A percentile compares a stretch with the other conserved stretches of the same genome.
Evolutionary conservation across 257 asterid species (phyloP).

Genomic region (Mitragyna speciosa): DNA sequence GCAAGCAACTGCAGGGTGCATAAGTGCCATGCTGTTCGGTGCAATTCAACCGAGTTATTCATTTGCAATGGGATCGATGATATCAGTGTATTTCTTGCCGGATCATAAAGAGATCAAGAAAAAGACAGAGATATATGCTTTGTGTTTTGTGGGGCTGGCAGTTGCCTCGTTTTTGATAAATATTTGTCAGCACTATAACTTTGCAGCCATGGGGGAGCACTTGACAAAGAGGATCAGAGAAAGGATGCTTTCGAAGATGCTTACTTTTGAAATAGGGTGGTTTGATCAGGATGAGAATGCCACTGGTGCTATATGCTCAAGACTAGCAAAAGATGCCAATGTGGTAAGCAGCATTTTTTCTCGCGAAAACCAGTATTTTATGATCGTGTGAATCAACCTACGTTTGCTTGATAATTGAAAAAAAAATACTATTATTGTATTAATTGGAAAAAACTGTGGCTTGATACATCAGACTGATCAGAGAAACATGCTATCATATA

Average conservation of each 20-base stretch:
- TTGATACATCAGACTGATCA: too few species aligned
- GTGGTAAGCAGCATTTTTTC: slow-evolving; percentile 47
- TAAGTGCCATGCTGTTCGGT: slow-evolving; percentile 65
- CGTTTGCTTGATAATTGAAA: too few species aligned
- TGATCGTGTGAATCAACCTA: too few species aligned
- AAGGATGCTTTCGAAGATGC: slow-evolving; percentile 78
- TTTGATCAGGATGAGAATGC: slow-evolving; percentile 80
- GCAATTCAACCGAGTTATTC: slow-evolving; percentile 84
- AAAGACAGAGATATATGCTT: slow-evolving; percentile 46
- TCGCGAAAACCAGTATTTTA: too few species aligned
- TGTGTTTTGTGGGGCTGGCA: slow-evolving; percentile 69
- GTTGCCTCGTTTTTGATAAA: slow-evolving; percentile 61
- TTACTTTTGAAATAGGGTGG: slow-evolving; percentile 92
- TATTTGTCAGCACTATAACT: slow-evolving; percentile 72
- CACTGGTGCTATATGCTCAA: slow-evolving; percentile 75
- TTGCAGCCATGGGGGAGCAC: slow-evolving; percentile 92
- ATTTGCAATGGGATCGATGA: slow-evolving; percentile 73
- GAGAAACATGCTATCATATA: too few species aligned
- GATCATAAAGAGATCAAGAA: slow-evolving; percentile 64
- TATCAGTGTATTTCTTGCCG: slow-evolving; percentile 58
- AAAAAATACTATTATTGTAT: too few species aligned
- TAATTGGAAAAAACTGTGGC: too few species aligned
- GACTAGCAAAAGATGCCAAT: slow-evolving; percentile 91
- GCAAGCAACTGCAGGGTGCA: slow-evolving; percentile 63
- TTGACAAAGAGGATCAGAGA: slow-evolving; percentile 84